Percentiles rank a stretch among this genome's conserved stretches.
Conservation (phyloP, 2,329 filamentous ascomycete genomes). For the Catunica adiposa region DNA sequence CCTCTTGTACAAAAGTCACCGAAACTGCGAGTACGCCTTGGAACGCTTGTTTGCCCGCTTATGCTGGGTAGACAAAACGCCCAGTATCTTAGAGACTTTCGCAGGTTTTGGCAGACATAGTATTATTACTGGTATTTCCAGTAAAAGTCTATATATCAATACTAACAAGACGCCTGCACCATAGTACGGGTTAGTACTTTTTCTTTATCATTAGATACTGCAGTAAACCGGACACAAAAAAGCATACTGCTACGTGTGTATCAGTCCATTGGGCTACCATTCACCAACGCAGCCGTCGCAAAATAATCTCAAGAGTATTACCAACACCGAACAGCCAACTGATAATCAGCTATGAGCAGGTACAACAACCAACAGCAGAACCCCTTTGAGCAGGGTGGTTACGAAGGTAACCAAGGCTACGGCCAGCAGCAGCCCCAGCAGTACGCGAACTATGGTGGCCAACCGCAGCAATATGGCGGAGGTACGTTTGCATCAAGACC, state of each 20-base stretch:
- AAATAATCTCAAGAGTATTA: background rate
- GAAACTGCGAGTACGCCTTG: background rate
- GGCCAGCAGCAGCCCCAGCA: constrained; percentile 18
- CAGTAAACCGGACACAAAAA: background rate
- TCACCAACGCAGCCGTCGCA: background rate
- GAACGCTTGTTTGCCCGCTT: background rate
- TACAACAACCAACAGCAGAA: constrained; percentile 37
- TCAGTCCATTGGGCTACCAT: background rate
- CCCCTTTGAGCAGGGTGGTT: constrained; percentile 41
- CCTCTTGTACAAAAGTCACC: background rate
- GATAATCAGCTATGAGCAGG: constrained; percentile 25
- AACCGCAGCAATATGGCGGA: constrained; percentile 18
- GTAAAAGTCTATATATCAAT: background rate
- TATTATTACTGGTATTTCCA: too few relatives aligned
- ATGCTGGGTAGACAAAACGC: background rate
- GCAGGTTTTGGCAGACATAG: background rate
- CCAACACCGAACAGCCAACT: background rate
- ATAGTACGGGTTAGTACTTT: constrained; percentile 7
- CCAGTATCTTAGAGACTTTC: background rate
- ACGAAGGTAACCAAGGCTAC: constrained; percentile 19
- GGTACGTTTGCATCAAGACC: constrained; percentile 10
- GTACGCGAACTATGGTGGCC: constrained; percentile 21
- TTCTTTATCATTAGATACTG: background rate
- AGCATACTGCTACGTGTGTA: background rate
- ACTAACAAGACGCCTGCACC: background rate